Evolutionary conservation across 2,329 filamentous ascomycete genomes (phyloP), one percentile per base, ranked within the genome.

Genomic region (Bertia moriformis): DNA sequence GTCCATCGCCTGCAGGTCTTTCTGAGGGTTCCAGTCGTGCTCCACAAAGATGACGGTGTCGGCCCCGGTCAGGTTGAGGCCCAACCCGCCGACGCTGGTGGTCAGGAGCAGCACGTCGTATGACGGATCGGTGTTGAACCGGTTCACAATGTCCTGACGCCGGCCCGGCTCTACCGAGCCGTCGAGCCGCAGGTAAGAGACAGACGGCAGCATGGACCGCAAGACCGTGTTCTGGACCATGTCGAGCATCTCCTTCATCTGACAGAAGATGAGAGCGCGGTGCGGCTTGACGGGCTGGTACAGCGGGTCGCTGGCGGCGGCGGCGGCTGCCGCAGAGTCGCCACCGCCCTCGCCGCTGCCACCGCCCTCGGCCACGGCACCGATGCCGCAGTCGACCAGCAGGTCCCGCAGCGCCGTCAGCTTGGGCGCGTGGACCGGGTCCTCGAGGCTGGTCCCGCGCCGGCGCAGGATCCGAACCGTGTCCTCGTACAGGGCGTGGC

Each of bases 181-280:
- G 51, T 98, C 93, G 22, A 98, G 74, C n/a, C 93, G 83, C 42
- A 96, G 73, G 54, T 82, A 95, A 24, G 93, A 91, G 4, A 95
- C 88, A 0, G 81, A 83, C 1, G 91, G 91, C 14, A 98, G 71
- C 61, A 96, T 71, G 51, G 83, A 82, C 57, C 85, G 86, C 27
- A 98, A 64, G 1, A 98, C 91, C 42, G 89, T 88, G 50, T 83
- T 86, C 55, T 96, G 88, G 2, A 98, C 93, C 75, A 98, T 96
- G 58, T 98, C 91, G 17, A 98, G 71, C 93, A 98, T 98, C 58
- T 98, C 91, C 62, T 96, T 98, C 86, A 98, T 95, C 57, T 98
- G 91, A 52, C 91, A 98, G 67, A 98, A 98, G 48, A 98, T 83
- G 19, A 98, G 73, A 1, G 91, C 93, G 36, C 91, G 84, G 55